Percentiles rank a stretch among this genome's conserved stretches.
Conservation (phyloP, 345 rosid genomes). For the Gossypium bickii region DNA sequence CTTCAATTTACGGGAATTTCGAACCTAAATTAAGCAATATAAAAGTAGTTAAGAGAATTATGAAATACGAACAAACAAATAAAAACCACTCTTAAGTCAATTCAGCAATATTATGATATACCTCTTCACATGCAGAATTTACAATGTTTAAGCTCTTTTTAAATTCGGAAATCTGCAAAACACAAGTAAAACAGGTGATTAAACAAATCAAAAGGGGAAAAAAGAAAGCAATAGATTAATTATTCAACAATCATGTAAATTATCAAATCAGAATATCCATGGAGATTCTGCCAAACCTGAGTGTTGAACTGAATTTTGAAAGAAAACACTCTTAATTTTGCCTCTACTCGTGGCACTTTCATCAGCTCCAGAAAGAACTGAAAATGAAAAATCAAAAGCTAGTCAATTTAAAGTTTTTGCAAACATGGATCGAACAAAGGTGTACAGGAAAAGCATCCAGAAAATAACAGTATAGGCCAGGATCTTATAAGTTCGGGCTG, state of each 20-base stretch:
- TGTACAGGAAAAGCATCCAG: background rate
- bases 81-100: constrained; percentile 13
- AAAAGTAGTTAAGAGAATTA: constrained; percentile 16
- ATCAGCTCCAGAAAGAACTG: constrained; percentile 93
- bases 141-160: constrained; percentile 77
- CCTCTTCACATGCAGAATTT: constrained; percentile 93
- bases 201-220: background rate
- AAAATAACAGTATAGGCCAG: background rate
- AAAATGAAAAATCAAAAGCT: constrained; percentile 18
- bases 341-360: constrained; percentile 99
- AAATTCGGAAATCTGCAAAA: constrained; percentile 77
- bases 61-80: background rate
- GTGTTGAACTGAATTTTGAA: constrained; percentile 89
- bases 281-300: constrained; percentile 79
- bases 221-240: constrained; percentile 14
- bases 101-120: constrained; percentile 24
- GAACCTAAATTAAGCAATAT: constrained; percentile 50
- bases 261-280: constrained; percentile 25
- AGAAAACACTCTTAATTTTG: constrained; percentile 86
- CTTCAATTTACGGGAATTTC: constrained; percentile 72
- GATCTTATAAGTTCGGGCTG: background rate
- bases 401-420: background rate
- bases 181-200: background rate
- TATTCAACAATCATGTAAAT: constrained; percentile 19
- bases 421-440: constrained; percentile 1